Base-by-base conservation (phyloP, 306 rosid species). In the Inga laurina region DNA sequence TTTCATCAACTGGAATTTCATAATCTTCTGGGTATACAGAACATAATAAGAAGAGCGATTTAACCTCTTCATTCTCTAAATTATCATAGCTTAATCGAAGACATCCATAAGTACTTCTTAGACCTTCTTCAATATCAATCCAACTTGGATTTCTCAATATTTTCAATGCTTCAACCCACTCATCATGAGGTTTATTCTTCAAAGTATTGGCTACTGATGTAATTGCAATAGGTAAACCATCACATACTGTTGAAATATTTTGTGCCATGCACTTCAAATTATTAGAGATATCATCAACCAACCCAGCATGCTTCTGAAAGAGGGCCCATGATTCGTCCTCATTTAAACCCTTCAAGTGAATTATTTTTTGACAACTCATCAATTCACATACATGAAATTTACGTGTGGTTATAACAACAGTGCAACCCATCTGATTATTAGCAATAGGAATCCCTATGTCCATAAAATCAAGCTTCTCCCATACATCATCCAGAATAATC, bases 401-500 rank as follows among this genome's bases (percentile, higher is more conserved):
- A 1, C 80, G 22, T 75, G 69, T 75, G 0, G 68, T 4, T 19
- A 75, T 16, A 15, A 75, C 49, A 0, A 21, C 12, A 5, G 24
- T 75, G 52, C 79, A 75, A 9, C 39, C 16, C 57, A 0, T 77
- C 8, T 37, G 51, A 12, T 56, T n/a, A 1, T 76, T 11, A 5
- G 2, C 34, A 21, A 7, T 34, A 0, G 70, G 54, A 37, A 76
- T 76, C 7, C 80, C 70, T n/a, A 76, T 3, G 6, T 11, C 41
- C 45, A 35, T 2, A 10, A 57, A 22, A 15, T 57, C 4, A 11
- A 57, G 69, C 22, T 10, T 22, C 43, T 56, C 51, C 80, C 41
- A 75, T 5, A 52, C 79, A 75, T 75, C 79, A 75, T 75, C 69
- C 8, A 75, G 9, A 41, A 75, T 75, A 37, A 76, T 12, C 18